These are phyloP conservation scores for Atalantia buxifolia DNA, from an alignment of 345 rosid species.

Conservation along the genomic window DNA sequence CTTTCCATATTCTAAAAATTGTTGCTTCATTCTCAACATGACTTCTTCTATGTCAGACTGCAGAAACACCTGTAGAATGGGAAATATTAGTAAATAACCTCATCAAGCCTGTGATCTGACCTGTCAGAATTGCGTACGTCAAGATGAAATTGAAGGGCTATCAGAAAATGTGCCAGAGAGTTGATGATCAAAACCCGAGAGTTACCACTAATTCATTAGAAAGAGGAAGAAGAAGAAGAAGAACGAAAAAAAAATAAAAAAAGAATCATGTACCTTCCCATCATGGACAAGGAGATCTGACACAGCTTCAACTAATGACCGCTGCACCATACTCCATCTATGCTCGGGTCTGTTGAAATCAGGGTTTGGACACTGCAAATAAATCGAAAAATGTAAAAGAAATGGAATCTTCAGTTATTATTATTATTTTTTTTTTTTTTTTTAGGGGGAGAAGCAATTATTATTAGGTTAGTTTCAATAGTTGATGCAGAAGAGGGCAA, in stretches of 20 bases:
- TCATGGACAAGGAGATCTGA: conserved; percentile 44
- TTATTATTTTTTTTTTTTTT: no score
- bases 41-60: conserved; percentile 66
- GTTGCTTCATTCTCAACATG: conserved; percentile 47
- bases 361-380: conserved; percentile 64
- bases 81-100: conserved; percentile 1
- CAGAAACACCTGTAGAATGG: conserved; percentile 46
- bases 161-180: not conserved
- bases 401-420: not conserved
- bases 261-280: conserved; percentile 49
- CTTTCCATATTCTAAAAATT: conserved; percentile 46
- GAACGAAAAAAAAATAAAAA: no score
- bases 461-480: not conserved
- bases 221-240: not conserved
- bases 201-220: not conserved
- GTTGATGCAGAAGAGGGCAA: not conserved
- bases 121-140: not conserved
- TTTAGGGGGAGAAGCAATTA: not conserved
- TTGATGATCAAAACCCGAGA: not conserved
- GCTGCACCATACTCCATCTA: conserved; percentile 69
- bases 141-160: not conserved
- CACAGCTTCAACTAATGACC: conserved; percentile 61
- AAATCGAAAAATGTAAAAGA: not conserved
- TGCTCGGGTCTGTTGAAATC: conserved; percentile 60
- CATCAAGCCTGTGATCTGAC: not conserved